Percentiles rank a stretch among this genome's conserved stretches.
Evolutionary conservation across 352 stramenopile species (phyloP).

Genomic region (Pythium monospermum): DNA sequence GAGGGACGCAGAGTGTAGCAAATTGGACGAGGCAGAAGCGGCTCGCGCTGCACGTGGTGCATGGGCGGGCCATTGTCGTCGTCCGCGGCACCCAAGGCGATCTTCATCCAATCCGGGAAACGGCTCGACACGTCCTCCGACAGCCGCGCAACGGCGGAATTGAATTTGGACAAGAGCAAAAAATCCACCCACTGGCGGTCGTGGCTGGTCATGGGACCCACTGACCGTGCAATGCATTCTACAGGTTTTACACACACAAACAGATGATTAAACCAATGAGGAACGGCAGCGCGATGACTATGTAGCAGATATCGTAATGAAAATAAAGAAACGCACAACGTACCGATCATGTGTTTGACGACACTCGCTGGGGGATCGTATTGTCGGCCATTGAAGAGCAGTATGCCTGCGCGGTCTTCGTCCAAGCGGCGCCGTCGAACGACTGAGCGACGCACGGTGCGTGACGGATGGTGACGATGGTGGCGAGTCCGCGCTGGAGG

Average conservation of each 20-base stretch:
- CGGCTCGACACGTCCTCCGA: slow-evolving; percentile 32
- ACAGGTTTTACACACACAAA: slow-evolving; percentile 4
- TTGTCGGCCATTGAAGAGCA: slow-evolving; percentile 61
- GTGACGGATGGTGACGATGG: not conserved
- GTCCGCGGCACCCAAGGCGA: slow-evolving; percentile 46
- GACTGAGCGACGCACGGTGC: slow-evolving; percentile 1
- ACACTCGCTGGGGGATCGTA: slow-evolving; percentile 40
- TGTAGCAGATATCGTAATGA: too few relatives aligned
- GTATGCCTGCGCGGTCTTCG: slow-evolving; percentile 60
- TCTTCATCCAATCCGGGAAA: slow-evolving; percentile 79
- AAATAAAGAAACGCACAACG: slow-evolving; percentile 4
- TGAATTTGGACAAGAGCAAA: slow-evolving; percentile 49
- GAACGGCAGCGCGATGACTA: too few relatives aligned
- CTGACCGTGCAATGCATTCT: slow-evolving; percentile 51
- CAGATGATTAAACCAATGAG: not conserved
- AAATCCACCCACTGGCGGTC: slow-evolving; percentile 40
- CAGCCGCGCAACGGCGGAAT: slow-evolving; percentile 28
- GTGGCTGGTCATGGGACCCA: slow-evolving; percentile 27
- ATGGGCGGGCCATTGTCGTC: slow-evolving; percentile 12
- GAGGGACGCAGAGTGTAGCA: slow-evolving; percentile 54
- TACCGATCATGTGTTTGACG: slow-evolving; percentile 55
- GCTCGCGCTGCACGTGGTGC: slow-evolving; percentile 14
- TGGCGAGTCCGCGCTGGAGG: not conserved
- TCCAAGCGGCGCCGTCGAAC: slow-evolving; percentile 26
- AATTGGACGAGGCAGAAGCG: slow-evolving; percentile 48